Conservation (phyloP, 371 early-diverging fungal species). For the Lichtheimia ramosa region DNA sequence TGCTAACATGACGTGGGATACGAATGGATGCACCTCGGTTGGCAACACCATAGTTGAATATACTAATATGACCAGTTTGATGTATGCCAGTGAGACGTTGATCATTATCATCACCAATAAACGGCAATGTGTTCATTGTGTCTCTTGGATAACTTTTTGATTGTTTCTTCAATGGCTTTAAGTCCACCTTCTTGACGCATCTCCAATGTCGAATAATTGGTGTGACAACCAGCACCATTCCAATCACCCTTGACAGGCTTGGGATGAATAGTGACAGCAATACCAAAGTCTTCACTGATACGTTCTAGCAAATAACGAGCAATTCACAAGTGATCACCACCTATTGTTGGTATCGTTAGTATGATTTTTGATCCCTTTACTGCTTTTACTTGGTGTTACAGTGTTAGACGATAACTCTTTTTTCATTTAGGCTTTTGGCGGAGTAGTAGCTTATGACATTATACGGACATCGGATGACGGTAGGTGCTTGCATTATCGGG, state of each 20-base stretch:
- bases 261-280: constrained; percentile 50
- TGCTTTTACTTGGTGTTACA: too few species aligned
- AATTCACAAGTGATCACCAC: too few species aligned
- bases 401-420: too few species aligned
- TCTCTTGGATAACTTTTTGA: constrained; percentile 45
- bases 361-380: too few species aligned
- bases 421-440: too few species aligned
- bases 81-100: constrained; percentile 62
- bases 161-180: constrained; percentile 49
- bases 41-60: constrained; percentile 61
- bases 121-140: constrained; percentile 63
- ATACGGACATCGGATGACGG: too few species aligned
- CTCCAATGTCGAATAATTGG: constrained; percentile 47
- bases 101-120: constrained; percentile 66
- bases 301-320: too few species aligned
- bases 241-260: constrained; percentile 59
- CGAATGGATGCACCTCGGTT: constrained; percentile 67
- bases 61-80: constrained; percentile 58
- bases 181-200: constrained; percentile 55
- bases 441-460: too few species aligned
- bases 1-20: constrained; percentile 63
- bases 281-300: constrained; percentile 62
- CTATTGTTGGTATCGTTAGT: too few species aligned
- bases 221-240: constrained; percentile 55
- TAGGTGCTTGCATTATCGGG: too few species aligned